Conservation (phyloP, 768 basidiomycete genomes). For the Imleria badia region DNA sequence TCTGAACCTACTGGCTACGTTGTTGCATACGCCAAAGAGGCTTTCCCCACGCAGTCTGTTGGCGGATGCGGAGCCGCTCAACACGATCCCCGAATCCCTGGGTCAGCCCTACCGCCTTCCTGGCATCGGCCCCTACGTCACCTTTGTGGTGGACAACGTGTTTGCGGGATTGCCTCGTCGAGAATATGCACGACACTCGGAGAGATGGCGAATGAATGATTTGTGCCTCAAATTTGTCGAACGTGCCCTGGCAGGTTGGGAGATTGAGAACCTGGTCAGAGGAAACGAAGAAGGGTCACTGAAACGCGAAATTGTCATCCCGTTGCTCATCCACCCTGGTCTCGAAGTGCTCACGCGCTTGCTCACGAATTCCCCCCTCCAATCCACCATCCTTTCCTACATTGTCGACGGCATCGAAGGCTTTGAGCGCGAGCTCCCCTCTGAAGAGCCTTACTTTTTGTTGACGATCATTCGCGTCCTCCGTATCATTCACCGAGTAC, state of each 20-base stretch:
- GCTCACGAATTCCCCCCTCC: slow-evolving; percentile 69
- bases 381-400: slow-evolving; percentile 72
- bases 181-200: slow-evolving; percentile 71
- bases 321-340: slow-evolving; percentile 76
- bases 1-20: slow-evolving; percentile 73
- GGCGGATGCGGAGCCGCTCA: slow-evolving; percentile 56
- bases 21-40: slow-evolving; percentile 82
- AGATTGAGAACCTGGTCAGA: slow-evolving; percentile 69
- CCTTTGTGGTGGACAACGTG: slow-evolving; percentile 90
- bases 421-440: slow-evolving; percentile 67
- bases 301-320: slow-evolving; percentile 53
- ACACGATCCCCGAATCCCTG: slow-evolving; percentile 76
- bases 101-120: slow-evolving; percentile 80
- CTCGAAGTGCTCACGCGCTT: slow-evolving; percentile 82
- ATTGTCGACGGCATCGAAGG: slow-evolving; percentile 78
- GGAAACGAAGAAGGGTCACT: slow-evolving; percentile 51
- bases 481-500: slow-evolving; percentile 73
- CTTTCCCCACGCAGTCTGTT: slow-evolving; percentile 60
- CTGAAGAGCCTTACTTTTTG: slow-evolving; percentile 69
- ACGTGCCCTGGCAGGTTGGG: slow-evolving; percentile 76
- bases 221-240: slow-evolving; percentile 84
- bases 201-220: slow-evolving; percentile 87
- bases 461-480: slow-evolving; percentile 78
- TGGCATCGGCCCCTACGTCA: slow-evolving; percentile 77
- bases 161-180: slow-evolving; percentile 74